A percentile compares a stretch with the other conserved stretches of the same genome.
Conservation (phyloP, 208 protist genomes). For the Crithidia mellificae region DNA sequence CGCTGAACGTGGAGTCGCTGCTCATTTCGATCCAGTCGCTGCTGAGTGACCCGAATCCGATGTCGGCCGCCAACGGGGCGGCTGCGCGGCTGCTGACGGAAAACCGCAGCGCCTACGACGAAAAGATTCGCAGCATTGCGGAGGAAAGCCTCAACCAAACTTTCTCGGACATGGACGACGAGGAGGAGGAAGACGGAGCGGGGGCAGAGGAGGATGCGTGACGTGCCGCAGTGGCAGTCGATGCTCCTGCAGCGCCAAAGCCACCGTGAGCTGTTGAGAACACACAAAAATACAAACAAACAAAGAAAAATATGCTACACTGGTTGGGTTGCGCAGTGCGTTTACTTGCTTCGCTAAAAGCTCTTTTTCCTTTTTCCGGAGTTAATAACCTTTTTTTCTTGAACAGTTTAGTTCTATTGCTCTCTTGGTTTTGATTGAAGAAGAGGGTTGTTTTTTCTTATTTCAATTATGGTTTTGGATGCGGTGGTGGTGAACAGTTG, state of each 20-base stretch:
- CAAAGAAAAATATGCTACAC: too few species aligned
- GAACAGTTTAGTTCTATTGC: too few species aligned
- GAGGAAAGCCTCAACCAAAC: slow-evolving; percentile 75
- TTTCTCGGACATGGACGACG: slow-evolving; percentile 64
- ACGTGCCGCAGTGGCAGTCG: too few species aligned
- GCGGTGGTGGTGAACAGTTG: neutral
- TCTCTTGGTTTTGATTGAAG: too few species aligned
- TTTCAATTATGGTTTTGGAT: too few species aligned
- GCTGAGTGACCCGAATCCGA: slow-evolving; percentile 99
- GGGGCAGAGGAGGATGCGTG: slow-evolving; percentile 1
- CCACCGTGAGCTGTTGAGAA: too few species aligned
- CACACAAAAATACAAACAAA: too few species aligned
- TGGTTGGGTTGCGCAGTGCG: neutral
- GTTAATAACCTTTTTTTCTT: too few species aligned
- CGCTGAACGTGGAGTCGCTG: slow-evolving; percentile 98
- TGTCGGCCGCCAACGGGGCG: slow-evolving; percentile 98
- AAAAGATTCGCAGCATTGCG: slow-evolving; percentile 60
- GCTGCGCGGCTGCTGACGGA: slow-evolving; percentile 96
- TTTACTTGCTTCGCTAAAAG: neutral
- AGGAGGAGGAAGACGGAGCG: slow-evolving; percentile 34
- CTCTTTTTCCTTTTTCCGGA: neutral
- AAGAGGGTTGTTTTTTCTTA: too few species aligned
- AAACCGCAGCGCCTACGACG: slow-evolving; percentile 96
- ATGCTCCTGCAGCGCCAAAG: too few species aligned
- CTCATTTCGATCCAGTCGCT: slow-evolving; percentile 99